These are phyloP conservation scores for Huiozyma sinensis DNA, from an alignment of 805 yeast species.

Conservation along the genomic window DNA sequence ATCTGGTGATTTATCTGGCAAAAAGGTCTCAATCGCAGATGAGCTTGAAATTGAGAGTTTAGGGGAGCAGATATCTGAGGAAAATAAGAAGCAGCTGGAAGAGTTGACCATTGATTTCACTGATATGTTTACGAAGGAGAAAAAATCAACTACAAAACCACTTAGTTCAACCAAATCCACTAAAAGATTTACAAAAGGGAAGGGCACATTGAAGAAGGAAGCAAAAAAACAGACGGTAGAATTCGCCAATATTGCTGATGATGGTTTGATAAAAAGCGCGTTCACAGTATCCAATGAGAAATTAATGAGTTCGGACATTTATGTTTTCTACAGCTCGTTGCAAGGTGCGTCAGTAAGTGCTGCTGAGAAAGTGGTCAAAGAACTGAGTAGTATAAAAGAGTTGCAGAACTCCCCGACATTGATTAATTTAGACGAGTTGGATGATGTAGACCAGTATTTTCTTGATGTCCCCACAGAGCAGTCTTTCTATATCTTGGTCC, in stretches of 20 bases:
- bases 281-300: conserved; percentile 34
- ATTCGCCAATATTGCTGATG: conserved; percentile 17
- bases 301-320: conserved; percentile 44
- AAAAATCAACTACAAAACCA: conserved; percentile 1
- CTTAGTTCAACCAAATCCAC: not conserved
- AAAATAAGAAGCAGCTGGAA: conserved; percentile 5
- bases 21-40: not conserved
- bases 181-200: too few species aligned
- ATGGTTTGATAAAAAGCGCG: conserved; percentile 20
- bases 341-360: conserved; percentile 73
- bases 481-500: conserved; percentile 55
- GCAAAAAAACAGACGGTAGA: not conserved
- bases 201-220: too few species aligned
- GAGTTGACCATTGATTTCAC: conserved; percentile 33
- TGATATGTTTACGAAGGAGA: conserved; percentile 20
- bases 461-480: conserved; percentile 48
- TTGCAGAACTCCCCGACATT: conserved; percentile 39
- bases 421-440: conserved; percentile 67
- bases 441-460: conserved; percentile 76
- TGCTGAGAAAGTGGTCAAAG: conserved; percentile 42
- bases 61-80: not conserved
- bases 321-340: conserved; percentile 71
- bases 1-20: conserved; percentile 1
- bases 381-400: conserved; percentile 22
- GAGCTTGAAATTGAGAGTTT: not conserved